Conservation (phyloP, 257 asterid genomes). For the Jacaranda mimosifolia region DNA sequence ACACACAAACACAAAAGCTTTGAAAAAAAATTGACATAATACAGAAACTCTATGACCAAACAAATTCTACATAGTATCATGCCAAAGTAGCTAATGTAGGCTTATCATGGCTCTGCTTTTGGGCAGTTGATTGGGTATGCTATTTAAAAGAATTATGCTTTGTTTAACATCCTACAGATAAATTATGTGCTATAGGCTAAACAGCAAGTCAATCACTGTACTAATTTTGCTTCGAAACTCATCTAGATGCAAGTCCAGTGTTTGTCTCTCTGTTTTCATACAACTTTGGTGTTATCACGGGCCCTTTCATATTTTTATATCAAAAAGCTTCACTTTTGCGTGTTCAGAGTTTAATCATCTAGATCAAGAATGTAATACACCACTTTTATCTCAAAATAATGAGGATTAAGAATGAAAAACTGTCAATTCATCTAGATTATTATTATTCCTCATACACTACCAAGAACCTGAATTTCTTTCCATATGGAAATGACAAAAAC, state of each 20-base stretch:
- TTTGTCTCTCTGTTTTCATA: background rate
- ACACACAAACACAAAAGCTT: background rate
- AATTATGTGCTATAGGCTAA: background rate
- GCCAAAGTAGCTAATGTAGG: too few species aligned
- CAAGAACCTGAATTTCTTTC: too few species aligned
- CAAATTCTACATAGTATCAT: too few species aligned
- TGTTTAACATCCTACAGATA: background rate
- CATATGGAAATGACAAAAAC: too few species aligned
- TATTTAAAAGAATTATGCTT: constrained; percentile 13
- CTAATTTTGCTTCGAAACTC: background rate
- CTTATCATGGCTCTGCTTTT: background rate
- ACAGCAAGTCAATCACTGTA: too few species aligned
- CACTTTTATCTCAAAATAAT: constrained; percentile 1
- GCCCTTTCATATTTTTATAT: background rate
- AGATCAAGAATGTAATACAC: background rate
- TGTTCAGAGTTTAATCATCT: background rate
- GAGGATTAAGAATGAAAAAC: too few species aligned
- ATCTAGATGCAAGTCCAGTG: constrained; percentile 5
- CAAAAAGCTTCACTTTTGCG: background rate
- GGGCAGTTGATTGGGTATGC: background rate
- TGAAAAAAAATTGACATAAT: too few species aligned
- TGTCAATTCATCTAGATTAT: too few species aligned
- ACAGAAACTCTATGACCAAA: background rate
- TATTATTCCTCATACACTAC: too few species aligned
- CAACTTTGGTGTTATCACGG: background rate